phyloP scores from a whole-genome alignment of 106 monocot species.

The Cymbidium sinense region DNA sequence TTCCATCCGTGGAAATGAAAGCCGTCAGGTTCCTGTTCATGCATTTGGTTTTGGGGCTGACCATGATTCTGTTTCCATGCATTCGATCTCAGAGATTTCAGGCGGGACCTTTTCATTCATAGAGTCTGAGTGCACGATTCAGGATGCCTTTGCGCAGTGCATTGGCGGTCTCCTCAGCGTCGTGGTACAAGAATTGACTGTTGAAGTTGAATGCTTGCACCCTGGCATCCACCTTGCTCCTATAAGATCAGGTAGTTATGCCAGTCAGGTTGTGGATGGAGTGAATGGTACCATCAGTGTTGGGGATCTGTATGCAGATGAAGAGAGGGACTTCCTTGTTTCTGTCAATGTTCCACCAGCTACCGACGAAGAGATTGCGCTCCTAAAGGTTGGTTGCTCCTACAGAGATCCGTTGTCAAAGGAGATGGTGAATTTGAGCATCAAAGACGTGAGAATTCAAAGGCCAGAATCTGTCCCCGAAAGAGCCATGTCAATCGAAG shows the following conservation, averaged over 20 bases:
- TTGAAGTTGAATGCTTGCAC: constrained; percentile 46
- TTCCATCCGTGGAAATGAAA: constrained; percentile 19
- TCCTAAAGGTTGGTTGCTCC: constrained; percentile 39
- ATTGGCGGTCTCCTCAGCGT: constrained; percentile 98
- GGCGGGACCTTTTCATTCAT: constrained; percentile 94
- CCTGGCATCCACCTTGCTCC: constrained; percentile 28
- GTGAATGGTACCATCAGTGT: constrained; percentile 44
- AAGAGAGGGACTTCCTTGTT: constrained; percentile 82
- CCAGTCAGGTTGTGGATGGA: constrained; percentile 31
- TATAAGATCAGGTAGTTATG: constrained; percentile 71
- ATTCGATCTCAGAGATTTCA: constrained; percentile 74
- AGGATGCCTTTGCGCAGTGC: constrained; percentile 94
- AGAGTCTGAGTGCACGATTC: constrained; percentile 68
- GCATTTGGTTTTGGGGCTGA: constrained; percentile 87
- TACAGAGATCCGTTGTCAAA: constrained; percentile 51
- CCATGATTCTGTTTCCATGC: constrained; percentile 68
- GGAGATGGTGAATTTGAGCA: constrained; percentile 22
- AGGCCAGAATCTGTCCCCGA: constrained; percentile 23
- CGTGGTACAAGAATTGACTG: constrained; percentile 51
- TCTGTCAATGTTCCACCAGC: constrained; percentile 43
- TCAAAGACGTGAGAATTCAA: constrained; percentile 28
- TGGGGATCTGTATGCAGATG: constrained; percentile 85
- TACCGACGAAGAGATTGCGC: constrained; percentile 15
- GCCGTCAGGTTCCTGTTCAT: constrained; percentile 59
- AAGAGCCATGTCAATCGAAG: constrained; percentile 41